phyloP scores from a whole-genome alignment of 495 filamentous ascomycete genomes.

The Penicillium canariense region DNA sequence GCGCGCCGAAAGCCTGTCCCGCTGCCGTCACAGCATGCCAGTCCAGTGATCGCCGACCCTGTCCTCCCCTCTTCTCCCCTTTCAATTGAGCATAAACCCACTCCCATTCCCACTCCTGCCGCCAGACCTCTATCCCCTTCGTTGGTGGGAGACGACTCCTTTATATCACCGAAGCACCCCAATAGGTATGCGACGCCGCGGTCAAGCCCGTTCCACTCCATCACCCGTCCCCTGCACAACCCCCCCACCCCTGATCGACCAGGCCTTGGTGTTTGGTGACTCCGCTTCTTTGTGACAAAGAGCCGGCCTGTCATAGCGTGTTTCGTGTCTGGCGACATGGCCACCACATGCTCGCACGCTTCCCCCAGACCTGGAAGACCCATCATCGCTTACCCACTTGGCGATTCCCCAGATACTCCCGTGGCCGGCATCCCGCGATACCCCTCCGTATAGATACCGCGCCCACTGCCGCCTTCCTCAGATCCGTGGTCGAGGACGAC shows the following conservation, averaged over 20 bases:
- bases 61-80: constrained; percentile 29
- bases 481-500: constrained; percentile 27
- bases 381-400: constrained; percentile 30
- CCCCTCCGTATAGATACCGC: constrained; percentile 42
- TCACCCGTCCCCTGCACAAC: constrained; percentile 10
- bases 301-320: too few relatives aligned
- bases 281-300: background rate
- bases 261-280: background rate
- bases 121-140: constrained; percentile 21
- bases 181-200: constrained; percentile 40
- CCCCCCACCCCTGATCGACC: constrained; percentile 1
- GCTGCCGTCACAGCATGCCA: constrained; percentile 22
- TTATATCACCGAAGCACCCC: constrained; percentile 36
- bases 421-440: constrained; percentile 30
- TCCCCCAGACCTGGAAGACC: constrained; percentile 24
- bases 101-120: constrained; percentile 25
- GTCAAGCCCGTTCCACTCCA: constrained; percentile 3
- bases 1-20: constrained; percentile 43
- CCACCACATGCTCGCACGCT: constrained; percentile 23
- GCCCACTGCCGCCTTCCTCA: constrained; percentile 21
- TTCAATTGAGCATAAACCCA: constrained; percentile 30
- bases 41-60: constrained; percentile 28
- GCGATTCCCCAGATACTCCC: constrained; percentile 37
- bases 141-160: constrained; percentile 30
- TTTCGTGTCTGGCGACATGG: constrained; percentile 18